phyloP scores from a whole-genome alignment of 78 protist species.

The Chrysochromulina parva region DNA sequence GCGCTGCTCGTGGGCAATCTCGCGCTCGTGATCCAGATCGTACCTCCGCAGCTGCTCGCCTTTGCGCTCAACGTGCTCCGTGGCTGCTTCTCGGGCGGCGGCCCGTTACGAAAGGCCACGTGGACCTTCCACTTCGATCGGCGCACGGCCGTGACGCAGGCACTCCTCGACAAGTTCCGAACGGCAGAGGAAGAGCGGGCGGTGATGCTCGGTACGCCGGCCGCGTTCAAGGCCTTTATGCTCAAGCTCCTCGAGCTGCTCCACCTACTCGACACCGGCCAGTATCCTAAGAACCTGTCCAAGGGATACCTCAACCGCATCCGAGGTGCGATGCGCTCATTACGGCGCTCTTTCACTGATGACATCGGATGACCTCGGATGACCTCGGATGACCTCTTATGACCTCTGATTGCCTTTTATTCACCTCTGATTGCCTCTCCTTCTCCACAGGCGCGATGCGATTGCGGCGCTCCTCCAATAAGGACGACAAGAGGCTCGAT shows the following conservation, averaged over 20 bases:
- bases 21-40: not conserved
- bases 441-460: too few relatives aligned
- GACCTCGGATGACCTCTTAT: too few relatives aligned
- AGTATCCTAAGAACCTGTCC: not conserved
- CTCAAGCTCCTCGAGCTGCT: conserved; percentile 66
- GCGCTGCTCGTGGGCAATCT: conserved; percentile 63
- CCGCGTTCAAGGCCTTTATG: conserved; percentile 58
- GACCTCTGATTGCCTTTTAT: too few relatives aligned
- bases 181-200: not conserved
- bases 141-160: not conserved
- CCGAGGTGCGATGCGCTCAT: too few relatives aligned
- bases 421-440: too few relatives aligned
- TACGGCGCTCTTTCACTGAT: too few relatives aligned
- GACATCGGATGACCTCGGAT: too few relatives aligned
- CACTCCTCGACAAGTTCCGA: not conserved
- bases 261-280: conserved; percentile 49
- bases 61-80: conserved; percentile 4
- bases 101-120: conserved; percentile 39
- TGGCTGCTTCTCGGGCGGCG: not conserved
- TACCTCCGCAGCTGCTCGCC: conserved; percentile 7
- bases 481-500: not conserved
- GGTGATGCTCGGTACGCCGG: not conserved
- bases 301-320: too few relatives aligned
- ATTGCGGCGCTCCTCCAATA: too few relatives aligned
- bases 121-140: conserved; percentile 63